Evolutionary conservation across 2,329 filamentous ascomycete species (phyloP).

Genomic region (Elsinoe arachidis): DNA sequence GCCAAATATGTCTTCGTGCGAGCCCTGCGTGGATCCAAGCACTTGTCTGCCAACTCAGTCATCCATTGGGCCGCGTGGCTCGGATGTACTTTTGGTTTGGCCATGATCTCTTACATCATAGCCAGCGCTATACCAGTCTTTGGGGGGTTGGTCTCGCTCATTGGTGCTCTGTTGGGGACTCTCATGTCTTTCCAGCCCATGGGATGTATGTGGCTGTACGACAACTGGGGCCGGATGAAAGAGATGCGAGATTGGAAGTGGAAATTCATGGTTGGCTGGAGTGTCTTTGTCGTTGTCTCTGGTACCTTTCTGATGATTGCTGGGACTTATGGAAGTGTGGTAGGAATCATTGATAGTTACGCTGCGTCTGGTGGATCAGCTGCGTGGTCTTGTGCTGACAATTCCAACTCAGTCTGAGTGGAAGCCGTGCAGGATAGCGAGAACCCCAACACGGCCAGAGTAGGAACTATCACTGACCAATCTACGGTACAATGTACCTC

Average conservation of each 20-base stretch:
- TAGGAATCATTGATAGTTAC: conserved; percentile 33
- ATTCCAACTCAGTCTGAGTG: conserved; percentile 25
- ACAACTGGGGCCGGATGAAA: conserved; percentile 33
- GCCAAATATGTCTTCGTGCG: conserved; percentile 25
- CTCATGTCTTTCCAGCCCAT: conserved; percentile 24
- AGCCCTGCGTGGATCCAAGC: conserved; percentile 21
- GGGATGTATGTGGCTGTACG: conserved; percentile 38
- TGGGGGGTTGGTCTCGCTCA: conserved; percentile 20
- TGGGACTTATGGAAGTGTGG: conserved; percentile 38
- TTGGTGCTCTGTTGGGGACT: conserved; percentile 22
- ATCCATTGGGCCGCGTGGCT: conserved; percentile 18
- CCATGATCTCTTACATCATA: conserved; percentile 22
- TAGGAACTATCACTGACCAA: too few relatives aligned
- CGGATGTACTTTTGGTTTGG: conserved; percentile 16
- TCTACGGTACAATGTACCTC: too few relatives aligned
- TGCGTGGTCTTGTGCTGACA: conserved; percentile 39
- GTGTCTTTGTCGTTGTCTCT: conserved; percentile 28
- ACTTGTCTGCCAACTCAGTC: conserved; percentile 18
- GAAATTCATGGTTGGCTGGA: conserved; percentile 19
- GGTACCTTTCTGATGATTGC: conserved; percentile 37
- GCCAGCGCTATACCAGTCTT: conserved; percentile 23
- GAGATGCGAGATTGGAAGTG: conserved; percentile 16
- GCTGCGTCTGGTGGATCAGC: conserved; percentile 28
- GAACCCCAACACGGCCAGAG: too few relatives aligned
- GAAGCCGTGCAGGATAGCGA: too few relatives aligned